phyloP scores from a whole-genome alignment of 805 yeast genomes.

The Nakazawaea siamensis region DNA sequence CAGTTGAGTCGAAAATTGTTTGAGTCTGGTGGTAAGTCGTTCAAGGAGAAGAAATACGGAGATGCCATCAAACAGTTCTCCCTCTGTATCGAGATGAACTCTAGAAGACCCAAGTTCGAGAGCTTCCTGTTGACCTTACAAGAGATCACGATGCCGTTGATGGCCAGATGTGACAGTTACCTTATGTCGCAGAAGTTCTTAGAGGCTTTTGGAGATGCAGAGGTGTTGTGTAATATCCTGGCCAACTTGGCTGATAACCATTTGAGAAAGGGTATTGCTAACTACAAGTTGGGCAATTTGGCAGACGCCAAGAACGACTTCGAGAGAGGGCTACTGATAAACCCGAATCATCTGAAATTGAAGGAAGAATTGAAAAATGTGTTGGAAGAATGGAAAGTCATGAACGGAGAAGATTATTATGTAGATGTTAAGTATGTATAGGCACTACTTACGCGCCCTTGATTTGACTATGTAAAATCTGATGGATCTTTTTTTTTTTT shows the following conservation, averaged over 20 bases:
- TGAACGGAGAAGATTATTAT: constrained; percentile 42
- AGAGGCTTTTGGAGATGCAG: constrained; percentile 64
- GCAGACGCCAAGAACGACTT: constrained; percentile 56
- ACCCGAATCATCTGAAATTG: constrained; percentile 42
- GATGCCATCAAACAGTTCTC: constrained; percentile 60
- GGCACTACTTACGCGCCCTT: too few species aligned
- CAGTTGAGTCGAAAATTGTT: constrained; percentile 57
- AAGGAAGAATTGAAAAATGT: constrained; percentile 38
- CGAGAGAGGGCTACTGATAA: constrained; percentile 67
- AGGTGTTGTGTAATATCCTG: constrained; percentile 52
- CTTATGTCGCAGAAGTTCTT: constrained; percentile 44
- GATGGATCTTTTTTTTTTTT: too few species aligned
- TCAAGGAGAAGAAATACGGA: constrained; percentile 43
- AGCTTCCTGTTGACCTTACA: constrained; percentile 64
- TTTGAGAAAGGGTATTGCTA: constrained; percentile 61
- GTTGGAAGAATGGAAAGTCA: constrained; percentile 40
- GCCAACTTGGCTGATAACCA: constrained; percentile 60
- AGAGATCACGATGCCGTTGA: constrained; percentile 56
- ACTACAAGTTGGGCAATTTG: constrained; percentile 51
- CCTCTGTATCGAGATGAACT: constrained; percentile 60
- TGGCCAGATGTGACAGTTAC: constrained; percentile 66
- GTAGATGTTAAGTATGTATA: constrained; percentile 1
- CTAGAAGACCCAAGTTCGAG: constrained; percentile 66
- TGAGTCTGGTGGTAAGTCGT: constrained; percentile 51
- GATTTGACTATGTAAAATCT: too few species aligned